Percentiles rank a stretch among this genome's conserved stretches.
Conservation (phyloP, 768 basidiomycete species). For the Boletus fagicola region DNA sequence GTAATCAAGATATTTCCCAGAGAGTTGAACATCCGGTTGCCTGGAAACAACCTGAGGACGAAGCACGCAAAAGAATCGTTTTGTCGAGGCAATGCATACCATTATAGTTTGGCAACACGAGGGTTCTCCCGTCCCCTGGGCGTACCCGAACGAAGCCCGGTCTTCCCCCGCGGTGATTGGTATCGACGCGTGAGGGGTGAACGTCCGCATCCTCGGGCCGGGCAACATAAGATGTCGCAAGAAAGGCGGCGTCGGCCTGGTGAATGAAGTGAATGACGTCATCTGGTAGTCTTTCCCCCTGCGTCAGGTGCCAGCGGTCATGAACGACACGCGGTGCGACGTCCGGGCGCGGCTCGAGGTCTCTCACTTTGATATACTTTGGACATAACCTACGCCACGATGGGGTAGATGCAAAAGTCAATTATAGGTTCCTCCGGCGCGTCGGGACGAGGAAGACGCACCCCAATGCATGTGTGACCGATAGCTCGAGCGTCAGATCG, state of each 20-base stretch:
- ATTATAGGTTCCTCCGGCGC: background rate
- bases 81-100: conserved; percentile 30
- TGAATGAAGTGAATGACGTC: conserved; percentile 49
- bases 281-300: conserved; percentile 45
- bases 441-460: conserved; percentile 27
- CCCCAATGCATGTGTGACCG: conserved; percentile 60
- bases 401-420: background rate
- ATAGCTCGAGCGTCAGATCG: conserved; percentile 38
- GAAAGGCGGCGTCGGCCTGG: conserved; percentile 50
- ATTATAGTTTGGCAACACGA: conserved; percentile 60
- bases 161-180: conserved; percentile 65
- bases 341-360: conserved; percentile 40
- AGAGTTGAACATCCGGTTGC: conserved; percentile 63
- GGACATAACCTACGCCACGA: conserved; percentile 52
- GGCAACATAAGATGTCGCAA: conserved; percentile 53
- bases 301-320: conserved; percentile 31
- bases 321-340: conserved; percentile 38
- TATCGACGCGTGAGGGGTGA: conserved; percentile 58
- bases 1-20: conserved; percentile 61
- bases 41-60: conserved; percentile 27
- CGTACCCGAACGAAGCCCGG: conserved; percentile 60
- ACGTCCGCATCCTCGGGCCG: conserved; percentile 34
- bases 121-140: conserved; percentile 51
- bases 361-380: conserved; percentile 59
- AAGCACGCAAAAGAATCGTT: background rate